Conservation (phyloP, 2,329 filamentous ascomycete species). For the Raffaelea albimanens region DNA sequence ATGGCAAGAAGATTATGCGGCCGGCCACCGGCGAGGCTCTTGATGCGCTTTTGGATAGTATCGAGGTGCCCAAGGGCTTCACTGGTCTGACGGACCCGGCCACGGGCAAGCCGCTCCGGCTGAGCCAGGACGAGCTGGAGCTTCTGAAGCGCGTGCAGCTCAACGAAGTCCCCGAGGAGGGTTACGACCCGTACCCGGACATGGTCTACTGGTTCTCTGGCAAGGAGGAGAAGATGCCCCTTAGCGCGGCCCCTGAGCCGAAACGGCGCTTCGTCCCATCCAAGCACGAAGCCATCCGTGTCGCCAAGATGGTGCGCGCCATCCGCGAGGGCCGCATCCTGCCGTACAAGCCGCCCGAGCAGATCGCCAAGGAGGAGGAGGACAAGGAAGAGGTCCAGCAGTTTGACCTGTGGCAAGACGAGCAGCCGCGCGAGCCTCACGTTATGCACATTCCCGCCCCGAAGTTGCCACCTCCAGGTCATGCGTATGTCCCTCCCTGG, state of each 20-base stretch:
- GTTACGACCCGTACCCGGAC: conserved; percentile 87
- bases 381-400: conserved; percentile 61
- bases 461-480: conserved; percentile 85
- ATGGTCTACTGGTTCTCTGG: conserved; percentile 92
- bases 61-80: conserved; percentile 95
- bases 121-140: conserved; percentile 81
- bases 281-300: conserved; percentile 89
- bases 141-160: conserved; percentile 80
- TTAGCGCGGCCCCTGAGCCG: conserved; percentile 89
- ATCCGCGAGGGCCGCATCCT: conserved; percentile 91
- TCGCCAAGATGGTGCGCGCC: conserved; percentile 95
- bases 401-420: conserved; percentile 94
- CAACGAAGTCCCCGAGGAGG: conserved; percentile 78
- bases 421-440: conserved; percentile 72
- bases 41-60: conserved; percentile 89
- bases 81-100: conserved; percentile 89
- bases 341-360: conserved; percentile 72
- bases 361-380: conserved; percentile 52
- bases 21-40: conserved; percentile 89
- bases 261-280: conserved; percentile 94
- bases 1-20: conserved; percentile 95
- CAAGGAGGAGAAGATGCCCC: conserved; percentile 83
- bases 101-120: conserved; percentile 83
- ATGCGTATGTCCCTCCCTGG: conserved; percentile 32
- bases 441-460: conserved; percentile 92